Evolutionary conservation across 2,329 filamentous ascomycete genomes (phyloP).

Genomic region (Pseudogymnoascus sp.): DNA sequence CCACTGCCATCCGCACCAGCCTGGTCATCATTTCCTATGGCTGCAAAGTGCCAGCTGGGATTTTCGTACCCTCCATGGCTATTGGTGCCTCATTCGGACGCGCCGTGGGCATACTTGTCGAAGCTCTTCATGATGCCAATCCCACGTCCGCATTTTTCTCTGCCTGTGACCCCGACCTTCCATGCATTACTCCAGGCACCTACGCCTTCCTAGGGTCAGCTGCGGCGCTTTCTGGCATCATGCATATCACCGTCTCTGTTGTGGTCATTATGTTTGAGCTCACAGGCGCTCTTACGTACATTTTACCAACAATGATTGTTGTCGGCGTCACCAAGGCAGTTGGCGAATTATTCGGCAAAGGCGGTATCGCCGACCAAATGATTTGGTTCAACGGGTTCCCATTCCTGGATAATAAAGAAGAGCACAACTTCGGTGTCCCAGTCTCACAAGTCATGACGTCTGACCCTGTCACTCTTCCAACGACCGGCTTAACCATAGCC

Average conservation of each 20-base stretch:
- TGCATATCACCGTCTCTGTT: constrained; percentile 95
- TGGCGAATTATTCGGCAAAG: constrained; percentile 83
- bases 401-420: constrained; percentile 94
- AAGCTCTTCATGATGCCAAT: constrained; percentile 76
- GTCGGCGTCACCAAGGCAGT: constrained; percentile 95
- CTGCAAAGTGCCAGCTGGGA: constrained; percentile 94
- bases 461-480: constrained; percentile 64
- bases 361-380: constrained; percentile 94
- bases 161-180: constrained; percentile 79
- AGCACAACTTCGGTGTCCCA: constrained; percentile 90
- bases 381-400: constrained; percentile 98
- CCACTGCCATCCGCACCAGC: constrained; percentile 71
- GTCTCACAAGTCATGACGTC: constrained; percentile 85
- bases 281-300: constrained; percentile 94
- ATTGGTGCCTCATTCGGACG: constrained; percentile 90
- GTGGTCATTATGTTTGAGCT: constrained; percentile 99
- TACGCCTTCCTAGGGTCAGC: constrained; percentile 93
- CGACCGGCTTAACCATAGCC: constrained; percentile 64
- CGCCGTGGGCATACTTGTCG: constrained; percentile 88
- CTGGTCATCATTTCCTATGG: constrained; percentile 95
- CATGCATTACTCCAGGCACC: constrained; percentile 94
- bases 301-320: constrained; percentile 97
- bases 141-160: constrained; percentile 79
- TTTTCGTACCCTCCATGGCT: constrained; percentile 98
- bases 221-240: constrained; percentile 87